Percentiles rank a stretch among this genome's conserved stretches.
These are phyloP conservation scores for Penicillium atrosanguineum DNA, from an alignment of 495 filamentous ascomycete species.

Conservation along the genomic window DNA sequence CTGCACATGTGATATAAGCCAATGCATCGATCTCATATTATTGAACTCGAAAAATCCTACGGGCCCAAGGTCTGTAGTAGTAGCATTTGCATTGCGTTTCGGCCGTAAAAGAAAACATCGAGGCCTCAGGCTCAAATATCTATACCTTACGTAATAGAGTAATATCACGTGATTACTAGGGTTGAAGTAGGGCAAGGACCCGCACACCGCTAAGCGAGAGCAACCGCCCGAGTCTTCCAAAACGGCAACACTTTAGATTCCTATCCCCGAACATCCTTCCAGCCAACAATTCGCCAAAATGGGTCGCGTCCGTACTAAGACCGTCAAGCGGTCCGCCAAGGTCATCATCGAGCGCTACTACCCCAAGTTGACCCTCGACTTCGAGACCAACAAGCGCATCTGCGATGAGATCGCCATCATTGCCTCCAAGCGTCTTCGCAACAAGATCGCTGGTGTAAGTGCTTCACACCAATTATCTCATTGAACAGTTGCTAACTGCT, in stretches of 20 bases:
- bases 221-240: constrained; percentile 15
- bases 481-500: no score
- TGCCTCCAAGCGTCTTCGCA: constrained; percentile 93
- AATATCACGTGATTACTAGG: constrained; percentile 28
- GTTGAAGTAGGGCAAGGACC: constrained; percentile 26
- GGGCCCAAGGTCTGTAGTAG: neutral
- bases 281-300: constrained; percentile 69
- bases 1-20: constrained; percentile 34
- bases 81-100: no score
- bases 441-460: constrained; percentile 65
- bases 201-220: constrained; percentile 33
- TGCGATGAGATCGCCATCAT: constrained; percentile 99
- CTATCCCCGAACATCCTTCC: constrained; percentile 33
- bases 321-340: constrained; percentile 99
- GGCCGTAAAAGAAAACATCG: neutral
- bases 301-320: constrained; percentile 98
- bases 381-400: constrained; percentile 99
- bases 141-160: neutral
- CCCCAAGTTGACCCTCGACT: constrained; percentile 97
- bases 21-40: constrained; percentile 20
- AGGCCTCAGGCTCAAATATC: neutral
- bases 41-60: constrained; percentile 2
- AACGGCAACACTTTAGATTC: constrained; percentile 5
- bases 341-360: constrained; percentile 99
- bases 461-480: no score